Evolutionary conservation across 208 protist species (phyloP), one percentile per base, ranked within the genome.

Genomic region (Trypanosoma melophagium): DNA sequence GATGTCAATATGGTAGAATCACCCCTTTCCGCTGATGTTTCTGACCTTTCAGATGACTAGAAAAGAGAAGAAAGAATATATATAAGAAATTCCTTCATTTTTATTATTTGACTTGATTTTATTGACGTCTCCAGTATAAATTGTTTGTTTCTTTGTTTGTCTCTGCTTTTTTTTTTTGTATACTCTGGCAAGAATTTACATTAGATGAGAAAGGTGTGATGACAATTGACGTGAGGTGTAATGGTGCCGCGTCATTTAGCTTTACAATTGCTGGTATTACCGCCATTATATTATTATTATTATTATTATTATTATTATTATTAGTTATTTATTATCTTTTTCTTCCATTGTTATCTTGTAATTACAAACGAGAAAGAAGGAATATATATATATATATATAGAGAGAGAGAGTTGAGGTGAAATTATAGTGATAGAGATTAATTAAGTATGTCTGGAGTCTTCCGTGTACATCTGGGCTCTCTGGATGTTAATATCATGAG

Each of bases 381-480:
- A 47, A 17, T 44, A 44, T 7, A 14, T 14, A 44, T 44, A 44
- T 44, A 44, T 44, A 44, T 44, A 44, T 44, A 44, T 44, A 44
- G 7, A 47, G 10, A 47, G 42, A n/a, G 9, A 35, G 28, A 35
- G 28, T 35, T 35, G 28, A 35, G 28, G 28, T 35, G 16, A 17
- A 10, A 8, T n/a, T 47, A 14, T 47, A 10, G 9, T 14, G 16
- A 47, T 2, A n/a, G 9, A 35, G 19, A 49, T 50, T 9, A 21
- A 49, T 61, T 61, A 28, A 13, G 47, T 31, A 77, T 77, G 72
- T 22, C 58, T 22, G 65, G 71, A 50, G 12, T 66, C 7, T 72
- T 71, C 65, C 58, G 57, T 14, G 45, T 77, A 22, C 72, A 73
- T 9, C 56, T 77, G 4, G 31, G 57, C 12, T 51, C 51, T 22